Base-by-base conservation (phyloP, 139 green algal species). In the Diplosphaera chodatii region DNA sequence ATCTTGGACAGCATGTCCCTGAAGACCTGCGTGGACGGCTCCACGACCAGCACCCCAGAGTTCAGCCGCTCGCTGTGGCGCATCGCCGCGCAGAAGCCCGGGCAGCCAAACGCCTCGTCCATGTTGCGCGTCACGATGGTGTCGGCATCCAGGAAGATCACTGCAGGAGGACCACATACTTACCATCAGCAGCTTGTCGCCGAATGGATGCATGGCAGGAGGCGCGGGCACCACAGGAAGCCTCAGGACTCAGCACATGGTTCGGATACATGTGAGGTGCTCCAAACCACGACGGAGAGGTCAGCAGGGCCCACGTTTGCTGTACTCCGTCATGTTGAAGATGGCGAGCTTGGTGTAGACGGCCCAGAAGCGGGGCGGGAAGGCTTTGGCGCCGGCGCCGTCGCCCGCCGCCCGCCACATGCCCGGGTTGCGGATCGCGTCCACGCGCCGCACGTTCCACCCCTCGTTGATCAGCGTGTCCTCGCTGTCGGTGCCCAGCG, bases 261-360 rank as follows among this genome's bases (percentile, higher is more conserved):
- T n/a, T n/a, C n/a, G n/a, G n/a, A n/a, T n/a, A n/a, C n/a, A n/a
- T n/a, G n/a, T n/a, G n/a, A n/a, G n/a, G n/a, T n/a, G n/a, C 37
- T 13, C 13, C 37, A 48, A 13, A 30, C 65, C 6, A 29, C 63
- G 68, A 18, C 40, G 23, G 18, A 32, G 13, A 4, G 2, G 15
- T 8, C 40, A 66, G 13, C 8, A n/a, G n/a, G 32, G 31, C 65
- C 30, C 33, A 82, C 80, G 72, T 32, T 83, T 82, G 13, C 90
- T 73, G 62, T 94, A 94, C 67, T 88, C 67, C 0, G 73, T 82
- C 64, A 94, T 72, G 33, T 86, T 86, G 66, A 91, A 94, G 22
- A 94, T 85, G 10, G 70, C 37, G 2, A 94, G 87, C 73, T 94
- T 94, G 27, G 88, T 93, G 80, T 94, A 94, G 1, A 94, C 88